Base-by-base conservation (phyloP, 345 rosid genomes). In the Trapa bicornis region DNA sequence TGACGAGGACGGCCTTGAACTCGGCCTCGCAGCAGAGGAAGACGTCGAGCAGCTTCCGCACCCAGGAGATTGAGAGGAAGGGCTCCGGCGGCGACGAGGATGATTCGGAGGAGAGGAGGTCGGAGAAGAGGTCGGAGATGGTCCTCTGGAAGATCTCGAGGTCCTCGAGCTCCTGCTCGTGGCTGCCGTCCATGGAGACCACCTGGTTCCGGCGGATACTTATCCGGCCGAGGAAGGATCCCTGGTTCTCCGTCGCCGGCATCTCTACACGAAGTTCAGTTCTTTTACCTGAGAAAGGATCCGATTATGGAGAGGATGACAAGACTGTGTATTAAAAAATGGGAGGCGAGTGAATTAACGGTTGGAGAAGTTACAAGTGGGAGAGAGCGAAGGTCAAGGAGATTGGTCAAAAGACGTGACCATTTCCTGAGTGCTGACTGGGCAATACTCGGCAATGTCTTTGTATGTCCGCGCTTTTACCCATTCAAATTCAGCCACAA, bases 11-110 rank as follows among this genome's bases (percentile, higher is more conserved):
- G 11, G 95, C 97, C 79, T 94, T 89, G 84, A 91, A 94, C 71
- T 94, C 97, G 1, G 97, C 99, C 64, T 94, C 97, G 53, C 96
- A 94, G 76, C 99, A 94, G 72, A 94, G 81, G 74, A 87, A 89
- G 22, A 83, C 88, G 65, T 94, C 96, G 68, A 94, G 92, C 45
- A 94, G 88, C 70, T 85, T 89, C 22, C 95, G 84, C 8, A 89
- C 80, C 97, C 99, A 94, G 0, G 88, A 71, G 22, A 91, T 83
- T 41, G 97, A 94, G 70, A 91, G 80, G 36, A 89, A 65, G 63
- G 83, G 71, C 48, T 75, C 82, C 65, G 76, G n/a, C 60, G 78
- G 29, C 63, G 64, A 41, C 38, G 75, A 37, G 43, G 72, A 69
- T 57, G 70, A 54, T 4, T 75, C 80, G 11, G 69, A 73, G 6